A percentile compares a stretch with the other conserved stretches of the same genome.
phyloP scores from a whole-genome alignment of 225 moss, liverwort and hornwort species.

The Thuidium tamariscinum region DNA sequence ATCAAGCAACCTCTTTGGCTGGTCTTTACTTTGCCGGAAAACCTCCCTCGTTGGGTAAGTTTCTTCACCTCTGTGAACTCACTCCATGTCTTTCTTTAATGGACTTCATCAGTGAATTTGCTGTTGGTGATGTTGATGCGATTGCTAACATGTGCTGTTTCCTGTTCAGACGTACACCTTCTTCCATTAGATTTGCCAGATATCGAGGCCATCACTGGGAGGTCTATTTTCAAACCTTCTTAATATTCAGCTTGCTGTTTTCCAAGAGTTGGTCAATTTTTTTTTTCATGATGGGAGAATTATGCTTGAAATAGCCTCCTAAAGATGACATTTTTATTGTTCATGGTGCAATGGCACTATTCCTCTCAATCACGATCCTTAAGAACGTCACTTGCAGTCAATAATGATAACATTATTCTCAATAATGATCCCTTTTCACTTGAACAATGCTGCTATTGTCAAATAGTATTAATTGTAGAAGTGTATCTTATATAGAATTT shows the following conservation, averaged over 20 bases:
- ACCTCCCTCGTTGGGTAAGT: slow-evolving; percentile 78
- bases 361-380: not conserved
- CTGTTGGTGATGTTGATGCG: not conserved
- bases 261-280: not conserved
- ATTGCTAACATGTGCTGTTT: not conserved
- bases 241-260: not conserved
- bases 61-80: not conserved
- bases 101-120: not conserved
- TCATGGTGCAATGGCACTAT: not conserved
- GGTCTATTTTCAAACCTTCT: slow-evolving; percentile 30
- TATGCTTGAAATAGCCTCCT: not conserved
- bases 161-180: slow-evolving; percentile 77
- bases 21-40: slow-evolving; percentile 81
- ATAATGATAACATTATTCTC: not conserved
- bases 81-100: not conserved
- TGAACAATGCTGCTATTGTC: not conserved
- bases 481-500: not conserved
- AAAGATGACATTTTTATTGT: not conserved
- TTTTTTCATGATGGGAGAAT: not conserved
- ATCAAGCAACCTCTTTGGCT: slow-evolving; percentile 71
- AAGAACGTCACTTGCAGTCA: not conserved
- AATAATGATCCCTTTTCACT: not conserved
- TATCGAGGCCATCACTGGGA: slow-evolving; percentile 58
- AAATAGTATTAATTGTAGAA: no score
- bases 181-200: slow-evolving; percentile 89